A percentile compares a stretch with the other conserved stretches of the same genome.
These are phyloP conservation scores for Leishmania aethiopica DNA, from an alignment of 208 protist species.

Conservation along the genomic window DNA sequence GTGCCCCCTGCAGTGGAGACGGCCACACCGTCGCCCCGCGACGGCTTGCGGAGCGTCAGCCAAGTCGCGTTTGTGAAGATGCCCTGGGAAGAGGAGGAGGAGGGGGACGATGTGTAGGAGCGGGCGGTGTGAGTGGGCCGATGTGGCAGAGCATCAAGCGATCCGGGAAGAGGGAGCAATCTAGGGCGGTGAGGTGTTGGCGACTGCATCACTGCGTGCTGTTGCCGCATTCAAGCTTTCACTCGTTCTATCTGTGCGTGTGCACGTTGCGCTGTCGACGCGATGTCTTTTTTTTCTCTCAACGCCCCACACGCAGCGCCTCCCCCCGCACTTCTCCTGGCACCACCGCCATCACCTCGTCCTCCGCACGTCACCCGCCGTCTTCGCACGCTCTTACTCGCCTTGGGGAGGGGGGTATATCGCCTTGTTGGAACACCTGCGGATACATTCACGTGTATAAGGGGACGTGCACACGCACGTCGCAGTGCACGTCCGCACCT, in stretches of 20 bases:
- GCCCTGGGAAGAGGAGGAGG: conserved; percentile 90
- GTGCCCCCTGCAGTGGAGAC: background rate
- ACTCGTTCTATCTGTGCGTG: background rate
- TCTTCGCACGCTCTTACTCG: background rate
- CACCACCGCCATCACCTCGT: background rate
- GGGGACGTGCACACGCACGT: background rate
- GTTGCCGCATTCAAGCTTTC: background rate
- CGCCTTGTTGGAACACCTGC: background rate
- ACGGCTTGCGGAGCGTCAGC: background rate
- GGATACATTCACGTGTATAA: background rate
- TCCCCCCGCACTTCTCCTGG: background rate
- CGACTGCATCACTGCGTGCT: background rate
- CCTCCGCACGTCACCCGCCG: background rate
- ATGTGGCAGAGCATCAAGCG: background rate
- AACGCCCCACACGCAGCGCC: too few species aligned
- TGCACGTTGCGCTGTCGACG: background rate
- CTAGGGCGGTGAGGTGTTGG: background rate
- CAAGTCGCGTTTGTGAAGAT: conserved; percentile 71
- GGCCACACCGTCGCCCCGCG: background rate
- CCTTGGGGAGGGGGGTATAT: background rate
- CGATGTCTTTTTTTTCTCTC: background rate
- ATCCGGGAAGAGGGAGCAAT: background rate
- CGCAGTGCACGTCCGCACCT: background rate
- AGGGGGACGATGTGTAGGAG: conserved; percentile 64
- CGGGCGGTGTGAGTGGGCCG: background rate